These are phyloP conservation scores for Colletotrichum nymphaeae DNA, from an alignment of 2,329 filamentous ascomycete species.

Conservation along the genomic window DNA sequence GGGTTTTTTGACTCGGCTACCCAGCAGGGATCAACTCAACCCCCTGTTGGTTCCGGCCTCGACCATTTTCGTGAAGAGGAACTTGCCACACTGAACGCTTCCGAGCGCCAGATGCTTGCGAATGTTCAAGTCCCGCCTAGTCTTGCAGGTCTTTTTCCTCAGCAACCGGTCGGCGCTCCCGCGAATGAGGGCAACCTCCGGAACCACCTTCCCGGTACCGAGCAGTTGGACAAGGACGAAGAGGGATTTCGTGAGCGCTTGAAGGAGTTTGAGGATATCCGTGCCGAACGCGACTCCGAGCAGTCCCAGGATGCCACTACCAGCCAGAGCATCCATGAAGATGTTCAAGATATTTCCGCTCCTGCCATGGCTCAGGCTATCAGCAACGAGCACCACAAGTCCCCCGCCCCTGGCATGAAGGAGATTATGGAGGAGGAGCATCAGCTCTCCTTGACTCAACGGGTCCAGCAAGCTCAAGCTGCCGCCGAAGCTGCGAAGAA, in stretches of 20 bases:
- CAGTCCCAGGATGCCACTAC: conserved; percentile 47
- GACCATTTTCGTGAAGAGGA: conserved; percentile 79
- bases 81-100: conserved; percentile 70
- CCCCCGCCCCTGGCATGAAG: conserved; percentile 31
- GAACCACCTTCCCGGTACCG: conserved; percentile 60
- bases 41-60: conserved; percentile 43
- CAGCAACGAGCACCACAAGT: conserved; percentile 31
- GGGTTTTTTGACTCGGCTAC: conserved; percentile 77
- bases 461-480: conserved; percentile 80
- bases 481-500: conserved; percentile 59
- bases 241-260: conserved; percentile 78
- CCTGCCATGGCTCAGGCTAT: conserved; percentile 30
- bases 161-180: conserved; percentile 52
- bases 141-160: conserved; percentile 41
- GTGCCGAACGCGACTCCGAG: conserved; percentile 76
- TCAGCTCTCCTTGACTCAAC: conserved; percentile 79
- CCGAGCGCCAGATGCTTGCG: conserved; percentile 65
- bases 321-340: conserved; percentile 35
- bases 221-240: conserved; percentile 63
- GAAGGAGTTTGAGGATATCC: conserved; percentile 83
- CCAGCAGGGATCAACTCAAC: conserved; percentile 51
- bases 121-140: conserved; percentile 48
- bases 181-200: conserved; percentile 53
- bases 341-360: conserved; percentile 20
- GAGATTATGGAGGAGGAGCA: conserved; percentile 38